Base-by-base conservation (phyloP, 1,284 basidiomycete genomes). In the Rhizoctonia solani region DNA sequence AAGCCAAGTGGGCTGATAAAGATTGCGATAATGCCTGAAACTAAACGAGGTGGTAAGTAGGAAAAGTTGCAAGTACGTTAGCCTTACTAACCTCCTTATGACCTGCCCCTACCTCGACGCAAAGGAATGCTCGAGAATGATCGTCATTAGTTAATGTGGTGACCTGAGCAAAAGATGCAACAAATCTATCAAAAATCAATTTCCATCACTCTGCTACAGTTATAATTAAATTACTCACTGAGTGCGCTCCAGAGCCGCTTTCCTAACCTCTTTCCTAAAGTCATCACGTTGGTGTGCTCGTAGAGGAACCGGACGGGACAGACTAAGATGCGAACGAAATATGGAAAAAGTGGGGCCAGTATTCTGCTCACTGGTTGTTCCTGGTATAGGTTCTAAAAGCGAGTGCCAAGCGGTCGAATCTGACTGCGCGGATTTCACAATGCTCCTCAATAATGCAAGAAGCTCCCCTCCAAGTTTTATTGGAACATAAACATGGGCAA, bases 121-220 rank as follows among this genome's bases (percentile, higher is more conserved):
- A 81, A 39, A 94, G 77, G 75, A 94, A 93, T 0, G 84, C 82
- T 50, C 92, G 80, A 1, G 89, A 92, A 68, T 78, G 80, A 74
- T 93, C 90, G 74, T 93, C 92, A 74, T 94, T 94, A 16, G 79
- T 82, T 34, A 93, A 80, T 56, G 85, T 82, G 16, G 85, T 82
- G 71, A 93, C 85, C 0, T 81, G 79, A 0, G 87, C 83, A 73
- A 93, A 92, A 0, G 90, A 91, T 0, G 83, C 79, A 11, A 78
- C 73, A 73, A 93, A 93, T 8, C 92, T 93, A 52, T 21, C 5
- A 13, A 34, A 13, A 25, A 44, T 4, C 29, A 1, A 50, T 4
- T 53, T 16, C 9, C 8, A 39, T 8, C 37, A 39, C 37, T 16
- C 16, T 39, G 9, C 9, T 8, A 39, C 16, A 16, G 8, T 8